These are phyloP conservation scores for Mangifera indica DNA, from an alignment of 345 rosid genomes.

Conservation along the genomic window DNA sequence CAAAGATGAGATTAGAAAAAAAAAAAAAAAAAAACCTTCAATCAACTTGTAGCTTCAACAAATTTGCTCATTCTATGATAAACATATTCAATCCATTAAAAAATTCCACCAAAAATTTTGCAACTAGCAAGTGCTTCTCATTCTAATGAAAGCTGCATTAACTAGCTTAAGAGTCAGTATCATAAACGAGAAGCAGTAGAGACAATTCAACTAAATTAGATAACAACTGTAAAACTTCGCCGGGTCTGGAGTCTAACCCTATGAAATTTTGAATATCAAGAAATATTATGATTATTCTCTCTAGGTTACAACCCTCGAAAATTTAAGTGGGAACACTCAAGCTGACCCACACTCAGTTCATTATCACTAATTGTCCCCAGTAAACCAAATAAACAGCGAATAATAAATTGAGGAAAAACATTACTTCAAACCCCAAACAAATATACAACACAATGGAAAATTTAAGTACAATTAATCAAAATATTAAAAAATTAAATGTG, in stretches of 20 bases:
- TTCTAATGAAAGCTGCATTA: not conserved
- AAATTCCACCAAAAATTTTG: not conserved
- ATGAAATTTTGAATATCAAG: not conserved
- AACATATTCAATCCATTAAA: not conserved
- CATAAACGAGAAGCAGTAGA: not conserved
- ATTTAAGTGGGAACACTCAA: not conserved
- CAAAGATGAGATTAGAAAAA: not conserved
- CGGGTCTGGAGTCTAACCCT: not conserved
- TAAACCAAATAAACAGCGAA: not conserved
- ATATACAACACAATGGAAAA: not conserved
- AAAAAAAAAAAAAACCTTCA: not conserved
- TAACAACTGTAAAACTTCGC: not conserved
- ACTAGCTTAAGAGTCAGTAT: not conserved
- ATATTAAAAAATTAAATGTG: not conserved
- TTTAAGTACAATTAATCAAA: not conserved
- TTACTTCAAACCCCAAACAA: not conserved
- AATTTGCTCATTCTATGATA: not conserved
- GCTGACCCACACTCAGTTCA: not conserved
- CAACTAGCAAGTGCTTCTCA: not conserved
- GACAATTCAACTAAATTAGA: not conserved
- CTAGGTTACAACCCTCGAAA: not conserved
- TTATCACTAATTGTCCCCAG: not conserved
- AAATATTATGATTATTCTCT: not conserved
- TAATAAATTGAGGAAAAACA: not conserved
- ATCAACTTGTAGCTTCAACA: not conserved